Percentiles rank a stretch among this genome's conserved stretches.
These are phyloP conservation scores for Parmelia sp. DNA, from an alignment of 495 filamentous ascomycete species.

Conservation along the genomic window DNA sequence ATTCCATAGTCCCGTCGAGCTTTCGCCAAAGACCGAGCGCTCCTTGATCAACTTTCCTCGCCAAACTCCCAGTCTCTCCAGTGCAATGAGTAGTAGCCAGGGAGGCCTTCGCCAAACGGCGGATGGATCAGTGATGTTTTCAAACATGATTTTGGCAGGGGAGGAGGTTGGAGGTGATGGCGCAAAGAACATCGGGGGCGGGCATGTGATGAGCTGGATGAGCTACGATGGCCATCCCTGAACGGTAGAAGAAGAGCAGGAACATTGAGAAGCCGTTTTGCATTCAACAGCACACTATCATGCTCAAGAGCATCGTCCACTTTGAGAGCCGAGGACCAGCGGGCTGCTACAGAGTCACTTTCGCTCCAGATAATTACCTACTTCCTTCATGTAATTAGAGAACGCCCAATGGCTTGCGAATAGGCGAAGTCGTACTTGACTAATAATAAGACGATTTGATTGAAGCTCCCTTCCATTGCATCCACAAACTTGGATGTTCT, in stretches of 20 bases:
- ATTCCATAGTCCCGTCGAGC: not conserved
- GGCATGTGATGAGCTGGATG: slow-evolving; percentile 24
- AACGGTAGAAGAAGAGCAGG: not conserved
- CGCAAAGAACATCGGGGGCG: not conserved
- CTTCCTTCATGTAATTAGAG: not conserved
- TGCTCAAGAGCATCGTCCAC: not conserved
- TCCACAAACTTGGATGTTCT: not conserved
- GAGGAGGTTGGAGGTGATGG: not conserved
- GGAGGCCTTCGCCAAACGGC: not conserved
- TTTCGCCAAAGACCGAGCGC: slow-evolving; percentile 8
- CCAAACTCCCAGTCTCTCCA: not conserved
- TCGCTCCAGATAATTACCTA: not conserved
- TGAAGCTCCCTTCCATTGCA: not conserved
- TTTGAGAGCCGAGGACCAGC: not conserved
- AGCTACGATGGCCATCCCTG: slow-evolving; percentile 12
- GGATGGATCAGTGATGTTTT: not conserved
- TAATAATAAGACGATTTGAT: not conserved
- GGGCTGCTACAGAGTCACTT: not conserved
- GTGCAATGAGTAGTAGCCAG: slow-evolving; percentile 8
- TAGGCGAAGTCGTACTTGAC: not conserved
- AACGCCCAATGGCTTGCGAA: not conserved
- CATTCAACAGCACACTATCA: not conserved
- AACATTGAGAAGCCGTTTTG: not conserved
- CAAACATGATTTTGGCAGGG: slow-evolving; percentile 10
- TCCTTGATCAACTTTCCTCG: slow-evolving; percentile 8